These are phyloP conservation scores for Passiflora organensis DNA, from an alignment of 345 rosid species.

Conservation along the genomic window DNA sequence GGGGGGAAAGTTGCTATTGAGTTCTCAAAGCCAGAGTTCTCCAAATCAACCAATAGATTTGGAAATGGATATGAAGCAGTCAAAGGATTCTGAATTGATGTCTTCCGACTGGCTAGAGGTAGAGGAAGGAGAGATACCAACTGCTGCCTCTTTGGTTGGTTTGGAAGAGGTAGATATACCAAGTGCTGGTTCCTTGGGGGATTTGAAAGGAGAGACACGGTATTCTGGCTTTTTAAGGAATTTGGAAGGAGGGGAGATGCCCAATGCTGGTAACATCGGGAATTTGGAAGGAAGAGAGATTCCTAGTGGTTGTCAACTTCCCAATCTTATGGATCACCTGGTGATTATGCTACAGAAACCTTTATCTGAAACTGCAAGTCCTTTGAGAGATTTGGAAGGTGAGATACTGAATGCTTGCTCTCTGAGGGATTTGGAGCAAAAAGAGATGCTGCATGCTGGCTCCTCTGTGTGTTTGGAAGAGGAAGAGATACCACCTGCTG, in stretches of 20 bases:
- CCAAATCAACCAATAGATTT: neutral
- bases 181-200: too few species aligned
- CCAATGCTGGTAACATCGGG: neutral
- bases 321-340: neutral
- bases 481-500: conserved; percentile 4
- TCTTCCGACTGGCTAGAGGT: too few species aligned
- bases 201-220: neutral
- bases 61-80: conserved; percentile 8
- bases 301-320: neutral
- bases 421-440: neutral
- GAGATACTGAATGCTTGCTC: neutral
- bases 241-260: neutral
- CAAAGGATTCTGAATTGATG: too few species aligned
- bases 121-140: too few species aligned
- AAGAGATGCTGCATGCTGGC: too few species aligned
- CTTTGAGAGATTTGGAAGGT: neutral
- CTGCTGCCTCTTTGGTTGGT: neutral
- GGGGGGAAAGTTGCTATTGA: neutral
- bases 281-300: neutral
- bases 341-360: neutral
- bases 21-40: neutral
- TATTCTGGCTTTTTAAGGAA: neutral
- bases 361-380: neutral
- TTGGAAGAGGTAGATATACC: conserved; percentile 14
- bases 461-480: conserved; percentile 3